Evolutionary conservation across 164 flowering plant genomes (phyloP).

Genomic region (Buxus sempervirens): DNA sequence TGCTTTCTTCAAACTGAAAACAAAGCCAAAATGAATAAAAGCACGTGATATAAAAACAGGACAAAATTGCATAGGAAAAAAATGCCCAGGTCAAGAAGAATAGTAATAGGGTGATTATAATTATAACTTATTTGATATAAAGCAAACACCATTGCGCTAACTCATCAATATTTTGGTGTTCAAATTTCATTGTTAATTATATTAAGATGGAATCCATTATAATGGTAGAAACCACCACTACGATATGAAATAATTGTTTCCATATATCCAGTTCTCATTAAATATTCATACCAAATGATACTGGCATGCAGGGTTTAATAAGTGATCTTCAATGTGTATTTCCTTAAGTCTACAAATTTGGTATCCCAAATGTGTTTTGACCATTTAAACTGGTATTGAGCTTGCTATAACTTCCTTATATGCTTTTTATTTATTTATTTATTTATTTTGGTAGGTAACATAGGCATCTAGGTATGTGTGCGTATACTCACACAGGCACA

Average conservation of each 20-base stretch:
- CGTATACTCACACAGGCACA: not conserved
- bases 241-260: not conserved
- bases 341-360: not conserved
- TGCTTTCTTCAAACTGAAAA: constrained; percentile 21
- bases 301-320: not conserved
- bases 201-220: not conserved
- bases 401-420: too few relatives aligned
- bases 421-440: too few relatives aligned
- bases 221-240: not conserved
- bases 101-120: too few relatives aligned
- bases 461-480: not conserved
- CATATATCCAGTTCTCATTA: not conserved
- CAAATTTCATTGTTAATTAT: too few relatives aligned
- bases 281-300: not conserved
- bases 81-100: too few relatives aligned
- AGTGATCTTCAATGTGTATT: too few relatives aligned
- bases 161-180: too few relatives aligned
- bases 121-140: too few relatives aligned
- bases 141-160: too few relatives aligned
- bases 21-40: not conserved
- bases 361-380: not conserved
- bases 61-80: not conserved
- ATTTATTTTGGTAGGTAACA: not conserved
- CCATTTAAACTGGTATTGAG: not conserved
- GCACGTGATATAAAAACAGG: not conserved